These are phyloP conservation scores for Pichia pseudocactophila DNA, from an alignment of 805 yeast species.

Conservation along the genomic window DNA sequence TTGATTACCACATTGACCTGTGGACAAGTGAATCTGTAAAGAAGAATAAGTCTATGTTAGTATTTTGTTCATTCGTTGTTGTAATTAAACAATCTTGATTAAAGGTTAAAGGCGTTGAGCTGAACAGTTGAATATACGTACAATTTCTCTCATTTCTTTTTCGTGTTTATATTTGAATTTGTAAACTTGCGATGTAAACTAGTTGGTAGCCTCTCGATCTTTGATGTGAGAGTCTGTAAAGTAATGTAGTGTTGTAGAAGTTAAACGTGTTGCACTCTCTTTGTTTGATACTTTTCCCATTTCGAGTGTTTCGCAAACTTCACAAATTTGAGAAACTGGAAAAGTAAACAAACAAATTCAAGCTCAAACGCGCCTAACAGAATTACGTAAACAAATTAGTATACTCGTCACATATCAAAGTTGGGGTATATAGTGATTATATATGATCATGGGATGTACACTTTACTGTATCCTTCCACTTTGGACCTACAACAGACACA, in stretches of 20 bases:
- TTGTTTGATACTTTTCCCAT: no score
- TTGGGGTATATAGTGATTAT: background rate
- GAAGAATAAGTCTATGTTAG: background rate
- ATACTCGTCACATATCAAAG: background rate
- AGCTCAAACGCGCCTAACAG: background rate
- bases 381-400: background rate
- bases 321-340: no score
- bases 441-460: slow-evolving; percentile 38
- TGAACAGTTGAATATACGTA: slow-evolving; percentile 13
- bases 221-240: no score
- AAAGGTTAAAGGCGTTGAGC: no score
- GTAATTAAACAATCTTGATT: background rate
- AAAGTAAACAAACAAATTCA: no score
- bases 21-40: slow-evolving; percentile 81
- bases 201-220: no score
- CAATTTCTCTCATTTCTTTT: slow-evolving; percentile 26
- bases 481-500: slow-evolving; percentile 80
- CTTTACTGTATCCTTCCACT: slow-evolving; percentile 58
- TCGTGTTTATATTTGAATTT: background rate
- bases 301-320: no score
- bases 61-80: background rate
- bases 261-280: no score
- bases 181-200: background rate
- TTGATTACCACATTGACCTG: slow-evolving; percentile 99
- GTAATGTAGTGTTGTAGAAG: no score